These are phyloP conservation scores for Fragilaria radians DNA, from an alignment of 108 stramenopile species.

Conservation along the genomic window DNA sequence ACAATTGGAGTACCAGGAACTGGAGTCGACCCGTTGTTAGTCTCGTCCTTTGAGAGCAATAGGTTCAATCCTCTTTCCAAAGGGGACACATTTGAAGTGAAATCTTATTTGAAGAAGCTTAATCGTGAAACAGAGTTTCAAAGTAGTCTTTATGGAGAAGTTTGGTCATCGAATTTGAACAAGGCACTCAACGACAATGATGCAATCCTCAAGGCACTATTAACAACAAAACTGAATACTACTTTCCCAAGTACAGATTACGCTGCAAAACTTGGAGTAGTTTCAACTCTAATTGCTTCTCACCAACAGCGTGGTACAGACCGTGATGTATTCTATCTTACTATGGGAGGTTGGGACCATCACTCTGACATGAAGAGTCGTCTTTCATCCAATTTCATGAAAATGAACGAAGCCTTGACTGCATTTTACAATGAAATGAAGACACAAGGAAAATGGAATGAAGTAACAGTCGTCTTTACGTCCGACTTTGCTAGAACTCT, in stretches of 20 bases:
- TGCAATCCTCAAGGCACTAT: background rate
- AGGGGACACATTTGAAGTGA: no score
- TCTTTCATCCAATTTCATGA: constrained; percentile 10
- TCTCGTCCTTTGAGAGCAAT: no score
- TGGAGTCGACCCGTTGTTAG: no score
- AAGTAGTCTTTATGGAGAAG: background rate
- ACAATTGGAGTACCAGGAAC: no score
- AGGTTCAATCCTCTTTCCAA: no score
- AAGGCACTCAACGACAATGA: background rate
- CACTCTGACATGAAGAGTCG: constrained; percentile 22
- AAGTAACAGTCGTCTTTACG: constrained; percentile 42
- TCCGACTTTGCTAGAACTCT: constrained; percentile 66
- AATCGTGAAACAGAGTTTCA: background rate
- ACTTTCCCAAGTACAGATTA: background rate
- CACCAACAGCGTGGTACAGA: background rate
- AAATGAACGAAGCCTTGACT: background rate
- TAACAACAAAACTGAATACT: background rate
- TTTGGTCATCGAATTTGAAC: background rate
- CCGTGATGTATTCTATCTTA: constrained; percentile 12
- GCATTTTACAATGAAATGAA: constrained; percentile 1
- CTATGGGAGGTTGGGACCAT: constrained; percentile 20
- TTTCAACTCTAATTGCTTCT: background rate
- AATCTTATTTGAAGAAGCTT: background rate
- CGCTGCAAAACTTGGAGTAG: background rate
- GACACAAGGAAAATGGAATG: no score